phyloP scores from a whole-genome alignment of 2,329 filamentous ascomycete species.

The Nemania sp. region DNA sequence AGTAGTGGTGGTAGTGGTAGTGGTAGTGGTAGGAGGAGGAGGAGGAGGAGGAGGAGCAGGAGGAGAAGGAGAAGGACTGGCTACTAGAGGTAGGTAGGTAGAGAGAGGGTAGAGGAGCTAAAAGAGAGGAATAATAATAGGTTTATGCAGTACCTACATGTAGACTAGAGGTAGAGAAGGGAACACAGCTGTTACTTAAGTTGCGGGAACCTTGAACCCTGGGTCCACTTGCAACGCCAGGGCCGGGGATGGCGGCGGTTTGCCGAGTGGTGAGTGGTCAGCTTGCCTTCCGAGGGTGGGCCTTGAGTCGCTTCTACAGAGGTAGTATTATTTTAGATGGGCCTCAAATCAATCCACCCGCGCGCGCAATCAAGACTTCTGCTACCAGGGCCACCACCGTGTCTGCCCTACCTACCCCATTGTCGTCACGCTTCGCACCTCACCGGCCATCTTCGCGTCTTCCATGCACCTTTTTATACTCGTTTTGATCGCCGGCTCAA shows the following conservation, averaged over 20 bases:
- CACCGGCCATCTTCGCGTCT: constrained; percentile 42
- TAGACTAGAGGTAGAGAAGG: constrained; percentile 18
- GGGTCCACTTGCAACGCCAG: constrained; percentile 43
- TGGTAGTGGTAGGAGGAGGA: constrained; percentile 37
- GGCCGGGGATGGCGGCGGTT: constrained; percentile 48
- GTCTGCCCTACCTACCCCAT: constrained; percentile 48
- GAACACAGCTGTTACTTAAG: constrained; percentile 35
- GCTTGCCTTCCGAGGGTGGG: constrained; percentile 44
- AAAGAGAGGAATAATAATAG: constrained; percentile 23
- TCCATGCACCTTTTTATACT: constrained; percentile 72
- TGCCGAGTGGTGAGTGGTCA: constrained; percentile 44
- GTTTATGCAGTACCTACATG: constrained; percentile 27
- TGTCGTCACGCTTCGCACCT: constrained; percentile 41
- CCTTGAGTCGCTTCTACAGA: constrained; percentile 27
- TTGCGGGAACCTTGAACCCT: constrained; percentile 41
- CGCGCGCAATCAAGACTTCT: constrained; percentile 44
- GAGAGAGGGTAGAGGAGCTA: too few relatives aligned
- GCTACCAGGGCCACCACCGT: constrained; percentile 38
- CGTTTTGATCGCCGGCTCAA: constrained; percentile 64
- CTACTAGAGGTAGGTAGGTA: constrained; percentile 12
- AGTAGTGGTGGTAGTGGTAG: too few relatives aligned
- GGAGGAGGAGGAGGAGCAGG: constrained; percentile 39
- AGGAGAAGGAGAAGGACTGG: constrained; percentile 28
- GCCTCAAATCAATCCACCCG: constrained; percentile 49
- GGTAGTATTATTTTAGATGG: constrained; percentile 46